Base-by-base conservation (phyloP, 176 grass and related monocot genomes). In the Echinochloa phyllopogon region DNA sequence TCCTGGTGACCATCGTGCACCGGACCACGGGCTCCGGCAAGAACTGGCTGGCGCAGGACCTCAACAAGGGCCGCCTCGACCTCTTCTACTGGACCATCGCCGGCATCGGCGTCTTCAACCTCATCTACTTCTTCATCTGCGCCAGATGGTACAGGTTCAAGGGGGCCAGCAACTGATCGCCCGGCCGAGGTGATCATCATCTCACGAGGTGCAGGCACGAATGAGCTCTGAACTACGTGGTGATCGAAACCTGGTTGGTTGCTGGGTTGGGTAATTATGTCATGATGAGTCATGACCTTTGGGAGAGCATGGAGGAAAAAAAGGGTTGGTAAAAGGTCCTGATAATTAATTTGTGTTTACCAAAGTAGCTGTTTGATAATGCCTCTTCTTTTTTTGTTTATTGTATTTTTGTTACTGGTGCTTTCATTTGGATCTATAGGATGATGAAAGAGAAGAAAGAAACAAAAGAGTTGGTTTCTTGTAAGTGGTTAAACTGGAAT, bases 101-200 rank as follows among this genome's bases (percentile, higher is more conserved):
- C 14, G 89, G 86, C 55, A 96, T 99, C 4, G 93, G 93, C n/a
- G 82, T 88, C 14, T 76, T 96, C 85, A 99, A 99, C 88, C 16
- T 99, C 56, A 65, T 99, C 80, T 94, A 92, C 81, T 99, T 96
- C 82, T 27, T 96, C 39, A 56, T 68, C 77, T 99, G 90, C 40
- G 94, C 97, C 11, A 99, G 61, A 75, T 99, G 97, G 97, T 96
- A 96, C 87, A 99, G 91, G 85, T 96, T 92, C 85, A 96, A 98
- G 80, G 93, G 94, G 13, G 4, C 87, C 12, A 56, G 62, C 76
- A 67, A 91, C 85, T 93, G 53, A 89, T 69, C 49, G n/a, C 57
- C 20, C 53, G 6, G 4, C 8, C 6, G 8, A 36, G 47, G 27
- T 52, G 24, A 13, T 25, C 53, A 15, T 77, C 74, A 15, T 36